Base-by-base conservation (phyloP, 371 early-diverging fungal genomes). In the Rhizopus sp. region DNA sequence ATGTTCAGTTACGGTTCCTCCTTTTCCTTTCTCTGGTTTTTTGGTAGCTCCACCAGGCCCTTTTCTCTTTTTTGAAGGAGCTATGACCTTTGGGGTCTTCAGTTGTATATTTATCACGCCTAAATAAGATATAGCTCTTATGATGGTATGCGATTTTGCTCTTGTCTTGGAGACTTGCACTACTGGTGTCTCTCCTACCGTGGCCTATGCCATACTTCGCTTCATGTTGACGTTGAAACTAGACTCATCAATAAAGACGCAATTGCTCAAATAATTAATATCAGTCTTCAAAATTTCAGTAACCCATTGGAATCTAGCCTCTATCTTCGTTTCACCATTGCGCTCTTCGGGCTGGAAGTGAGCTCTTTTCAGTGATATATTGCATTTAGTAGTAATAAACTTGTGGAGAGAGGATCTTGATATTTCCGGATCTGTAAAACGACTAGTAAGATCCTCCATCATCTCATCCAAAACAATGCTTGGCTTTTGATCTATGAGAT, bases 171-270 rank as follows among this genome's bases (percentile, higher is more conserved):
- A 53, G 17, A 40, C 48, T 3, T 15, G 34, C 29, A 52, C 44
- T 10, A 57, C 29, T 31, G 57, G 15, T 39, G 17, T 39, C 16
- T 52, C 38, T 6, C 53, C 54, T 10, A 15, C 9, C 31, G 4
- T 5, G 10, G 50, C 34, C 53, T 50, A 57, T 4, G 38, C 53
- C 8, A 44, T 4, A 23, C 12, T 9, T 12, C 41, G 40, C 15
- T 50, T 41, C 54, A 31, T 38, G 32, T 59, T 59, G 37, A 59
- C 53, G 34, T 60, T 30, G 29, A 60, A n/a, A n/a, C n/a, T n/a
- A 17, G 13, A 42, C 32, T 49, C 49, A 30, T 57, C 33, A 5
- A 56, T 50, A 44, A 56, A 62, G 8, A 62, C 33, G 35, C 62
- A 61, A 37, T 55, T 61, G 10, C 16, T 51, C 32, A 51, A 30